Base-by-base conservation (phyloP, 805 yeast genomes). In the Ascoidea rubescens region DNA sequence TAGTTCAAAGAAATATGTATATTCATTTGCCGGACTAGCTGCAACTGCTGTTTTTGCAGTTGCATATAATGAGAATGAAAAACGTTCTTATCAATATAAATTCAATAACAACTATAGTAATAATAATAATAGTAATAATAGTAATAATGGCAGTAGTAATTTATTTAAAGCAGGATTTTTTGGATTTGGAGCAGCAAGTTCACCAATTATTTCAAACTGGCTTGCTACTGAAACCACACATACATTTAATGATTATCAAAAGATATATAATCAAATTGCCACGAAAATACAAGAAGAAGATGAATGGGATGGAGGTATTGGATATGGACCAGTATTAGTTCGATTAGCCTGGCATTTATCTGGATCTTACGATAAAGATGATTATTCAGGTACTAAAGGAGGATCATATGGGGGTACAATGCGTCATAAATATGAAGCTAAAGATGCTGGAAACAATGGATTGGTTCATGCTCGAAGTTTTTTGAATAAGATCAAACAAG, bases 271-370 rank as follows among this genome's bases (percentile, higher is more conserved):
- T 69, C 93, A 80, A 57, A 87, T 78, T 74, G 96, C 82, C 43
- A 63, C 62, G 46, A 75, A 73, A 64, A 63, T 85, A 30, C 71
- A 73, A 56, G 86, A 80, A 6, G 70, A 73, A 17, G 75, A 71
- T 51, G 75, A 71, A 49, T 81, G 77, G 62, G 90, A 84, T 59
- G 82, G 80, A 57, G 80, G 78, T 44, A 79, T 82, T 31, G 83
- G 81, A 4, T 74, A 80, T 55, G 93, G 90, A 0, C 96, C 96
- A 7, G 79, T 83, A 14, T 69, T 87, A 46, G 79, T 87, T 30
- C 78, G 96, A 60, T 73, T 86, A 52, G 84, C 95, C 31, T 87
- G 96, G 96, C 95, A 87, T 64, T 77, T 83, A 43, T 77, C 87
- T 53, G 96, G 95, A n/a, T 85, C 93, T 17, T 88, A 73, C 65